Percentiles rank a stretch among this genome's conserved stretches.
phyloP scores from a whole-genome alignment of 2,329 filamentous ascomycete genomes.

The Colletotrichum sp. region DNA sequence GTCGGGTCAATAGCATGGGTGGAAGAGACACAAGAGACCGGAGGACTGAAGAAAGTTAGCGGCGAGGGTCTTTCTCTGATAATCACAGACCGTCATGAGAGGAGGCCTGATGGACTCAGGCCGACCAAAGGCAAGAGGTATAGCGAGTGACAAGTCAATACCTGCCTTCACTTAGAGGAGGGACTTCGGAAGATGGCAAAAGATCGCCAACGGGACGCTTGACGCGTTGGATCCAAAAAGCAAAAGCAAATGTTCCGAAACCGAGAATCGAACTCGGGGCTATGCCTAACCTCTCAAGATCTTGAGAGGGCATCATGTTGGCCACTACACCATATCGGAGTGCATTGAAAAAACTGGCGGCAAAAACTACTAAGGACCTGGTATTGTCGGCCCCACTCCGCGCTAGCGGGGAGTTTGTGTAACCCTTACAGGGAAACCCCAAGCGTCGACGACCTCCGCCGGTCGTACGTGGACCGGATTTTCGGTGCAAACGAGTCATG shows the following conservation, averaged over 20 bases:
- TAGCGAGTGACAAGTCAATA: background rate
- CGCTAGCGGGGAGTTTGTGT: background rate
- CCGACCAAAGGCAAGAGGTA: background rate
- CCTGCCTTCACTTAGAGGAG: background rate
- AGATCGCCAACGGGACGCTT: background rate
- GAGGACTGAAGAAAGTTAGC: background rate
- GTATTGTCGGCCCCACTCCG: background rate
- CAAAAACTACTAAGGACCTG: background rate
- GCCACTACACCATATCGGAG: slow-evolving; percentile 21
- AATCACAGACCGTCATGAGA: background rate
- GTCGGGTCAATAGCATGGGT: background rate
- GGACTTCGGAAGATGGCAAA: background rate
- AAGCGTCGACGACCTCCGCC: background rate
- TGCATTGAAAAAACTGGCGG: accelerated
- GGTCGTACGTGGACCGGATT: background rate
- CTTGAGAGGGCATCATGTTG: slow-evolving; percentile 16
- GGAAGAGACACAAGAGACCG: background rate
- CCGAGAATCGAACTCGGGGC: slow-evolving; percentile 19
- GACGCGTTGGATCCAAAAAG: background rate
- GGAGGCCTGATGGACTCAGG: background rate
- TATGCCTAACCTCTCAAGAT: slow-evolving; percentile 3
- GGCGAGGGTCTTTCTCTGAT: background rate
- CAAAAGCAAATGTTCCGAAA: background rate
- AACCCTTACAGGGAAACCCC: background rate
- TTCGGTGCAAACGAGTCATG: slow-evolving; percentile 6